These are phyloP conservation scores for Thermothielavioides terrestris DNA, from an alignment of 495 filamentous ascomycete species.

Conservation along the genomic window DNA sequence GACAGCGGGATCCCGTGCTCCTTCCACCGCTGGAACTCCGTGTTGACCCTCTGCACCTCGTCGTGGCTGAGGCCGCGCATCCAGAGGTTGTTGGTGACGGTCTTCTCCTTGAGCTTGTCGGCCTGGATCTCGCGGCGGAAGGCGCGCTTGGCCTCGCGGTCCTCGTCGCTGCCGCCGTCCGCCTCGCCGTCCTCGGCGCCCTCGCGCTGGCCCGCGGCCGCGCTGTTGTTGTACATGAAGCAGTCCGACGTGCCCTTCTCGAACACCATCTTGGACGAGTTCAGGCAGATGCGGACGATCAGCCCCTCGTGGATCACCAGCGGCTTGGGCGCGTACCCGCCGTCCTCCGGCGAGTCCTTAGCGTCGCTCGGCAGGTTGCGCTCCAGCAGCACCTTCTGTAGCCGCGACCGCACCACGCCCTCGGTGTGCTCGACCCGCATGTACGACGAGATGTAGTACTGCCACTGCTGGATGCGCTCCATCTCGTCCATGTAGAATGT, in stretches of 20 bases:
- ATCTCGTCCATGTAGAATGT: slow-evolving; percentile 64
- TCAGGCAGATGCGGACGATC: slow-evolving; percentile 67
- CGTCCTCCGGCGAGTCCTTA: slow-evolving; percentile 37
- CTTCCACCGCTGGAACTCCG: slow-evolving; percentile 48
- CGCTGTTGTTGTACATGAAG: slow-evolving; percentile 38
- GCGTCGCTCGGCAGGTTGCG: slow-evolving; percentile 60
- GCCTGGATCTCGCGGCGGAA: slow-evolving; percentile 48
- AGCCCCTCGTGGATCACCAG: slow-evolving; percentile 65
- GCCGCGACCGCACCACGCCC: slow-evolving; percentile 55
- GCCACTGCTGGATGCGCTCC: slow-evolving; percentile 58
- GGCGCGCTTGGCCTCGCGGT: slow-evolving; percentile 36
- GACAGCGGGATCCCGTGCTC: slow-evolving; percentile 25
- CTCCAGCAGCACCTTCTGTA: slow-evolving; percentile 60
- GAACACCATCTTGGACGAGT: slow-evolving; percentile 74
- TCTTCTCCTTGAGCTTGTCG: slow-evolving; percentile 59
- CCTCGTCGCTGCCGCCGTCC: slow-evolving; percentile 20
- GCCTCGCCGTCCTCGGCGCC: background rate
- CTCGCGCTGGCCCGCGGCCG: slow-evolving; percentile 9
- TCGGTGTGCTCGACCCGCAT: slow-evolving; percentile 84
- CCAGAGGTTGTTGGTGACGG: slow-evolving; percentile 67
- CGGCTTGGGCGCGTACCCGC: slow-evolving; percentile 41
- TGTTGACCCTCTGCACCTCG: slow-evolving; percentile 60
- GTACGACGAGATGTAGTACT: slow-evolving; percentile 89
- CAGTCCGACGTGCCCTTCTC: slow-evolving; percentile 54
- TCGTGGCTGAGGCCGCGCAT: slow-evolving; percentile 64